Base-by-base conservation (phyloP, 1,284 basidiomycete genomes). In the Lignosus rhinocerotis region DNA sequence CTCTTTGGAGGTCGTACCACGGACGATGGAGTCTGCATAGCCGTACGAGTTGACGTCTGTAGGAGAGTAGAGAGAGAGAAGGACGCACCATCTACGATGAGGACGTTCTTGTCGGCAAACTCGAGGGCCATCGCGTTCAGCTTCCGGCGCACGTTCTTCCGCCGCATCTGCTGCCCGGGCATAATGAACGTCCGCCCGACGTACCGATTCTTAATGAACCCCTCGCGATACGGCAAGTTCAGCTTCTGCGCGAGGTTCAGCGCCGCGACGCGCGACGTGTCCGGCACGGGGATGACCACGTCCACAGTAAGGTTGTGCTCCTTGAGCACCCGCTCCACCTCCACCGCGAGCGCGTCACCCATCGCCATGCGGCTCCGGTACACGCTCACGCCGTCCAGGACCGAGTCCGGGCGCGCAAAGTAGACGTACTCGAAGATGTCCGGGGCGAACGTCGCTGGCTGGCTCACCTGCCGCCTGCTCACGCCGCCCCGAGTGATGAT, bases 351-450 rank as follows among this genome's bases (percentile, higher is more conserved):
- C 31, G 90, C 86, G 73, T 99, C 96, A 59, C 97, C 97, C 97
- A 99, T 99, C 6, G 96, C 94, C 96, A 99, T 99, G 43, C 97
- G 88, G 70, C 92, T 92, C 55, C 96, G 86, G 76, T 99, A 99
- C 51, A 99, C 97, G 69, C 93, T 95, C 74, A 99, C 88, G 41
- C 97, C 96, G 72, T 99, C 96, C 60, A 99, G 82, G 58, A 98
- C 97, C 17, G 94, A 97, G 78, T 99, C 97, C 2, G 96, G 97
- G 61, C 97, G 90, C 8, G 97, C 95, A 75, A 99, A 96, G 80
- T 99, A 99, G 64, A 99, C 96, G 70, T 88, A 98, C 82, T 99
- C 97, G 72, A 99, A 99, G 68, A 99, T 98, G 77, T 99, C 97
- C n/a, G 97, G 97, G 1, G 95, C 90, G 72, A 96, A 96, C 0